These are phyloP conservation scores for Hortiboletus rubellus DNA, from an alignment of 1,284 basidiomycete genomes.

Conservation along the genomic window DNA sequence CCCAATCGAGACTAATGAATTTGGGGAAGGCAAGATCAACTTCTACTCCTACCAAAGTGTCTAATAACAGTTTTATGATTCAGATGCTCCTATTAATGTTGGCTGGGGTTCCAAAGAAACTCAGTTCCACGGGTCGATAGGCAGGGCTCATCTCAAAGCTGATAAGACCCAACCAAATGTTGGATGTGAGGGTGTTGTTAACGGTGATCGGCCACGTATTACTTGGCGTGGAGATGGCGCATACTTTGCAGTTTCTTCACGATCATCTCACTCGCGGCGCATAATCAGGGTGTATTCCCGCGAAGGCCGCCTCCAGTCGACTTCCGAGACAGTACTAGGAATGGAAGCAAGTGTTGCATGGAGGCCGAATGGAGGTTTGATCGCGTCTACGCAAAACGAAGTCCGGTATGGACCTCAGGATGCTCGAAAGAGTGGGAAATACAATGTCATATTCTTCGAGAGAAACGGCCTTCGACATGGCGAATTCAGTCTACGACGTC, in stretches of 20 bases:
- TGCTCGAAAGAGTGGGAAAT: slow-evolving; percentile 64
- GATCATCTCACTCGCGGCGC: slow-evolving; percentile 49
- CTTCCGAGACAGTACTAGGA: slow-evolving; percentile 81
- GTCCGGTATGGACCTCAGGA: slow-evolving; percentile 67
- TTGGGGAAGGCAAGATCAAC: slow-evolving; percentile 71
- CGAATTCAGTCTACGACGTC: slow-evolving; percentile 75
- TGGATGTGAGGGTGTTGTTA: slow-evolving; percentile 62
- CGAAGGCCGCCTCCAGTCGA: slow-evolving; percentile 79
- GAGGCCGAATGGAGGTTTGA: slow-evolving; percentile 87
- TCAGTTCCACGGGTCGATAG: slow-evolving; percentile 96
- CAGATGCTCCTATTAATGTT: slow-evolving; percentile 90
- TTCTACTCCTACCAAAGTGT: slow-evolving; percentile 5
- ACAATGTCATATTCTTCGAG: slow-evolving; percentile 95
- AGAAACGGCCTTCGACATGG: slow-evolving; percentile 92
- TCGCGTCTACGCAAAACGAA: slow-evolving; percentile 83
- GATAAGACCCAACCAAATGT: slow-evolving; percentile 47
- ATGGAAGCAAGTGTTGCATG: slow-evolving; percentile 83
- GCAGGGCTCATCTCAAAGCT: slow-evolving; percentile 67
- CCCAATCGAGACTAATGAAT: slow-evolving; percentile 70
- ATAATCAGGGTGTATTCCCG: slow-evolving; percentile 81
- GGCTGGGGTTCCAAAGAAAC: slow-evolving; percentile 98
- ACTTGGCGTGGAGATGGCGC: slow-evolving; percentile 94
- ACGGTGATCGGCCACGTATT: slow-evolving; percentile 73
- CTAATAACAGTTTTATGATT: slow-evolving; percentile 10
- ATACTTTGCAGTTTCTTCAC: slow-evolving; percentile 83